A percentile compares a stretch with the other conserved stretches of the same genome.
Conservation (phyloP, 306 rosid genomes). For the Phaseolus lunatus region DNA sequence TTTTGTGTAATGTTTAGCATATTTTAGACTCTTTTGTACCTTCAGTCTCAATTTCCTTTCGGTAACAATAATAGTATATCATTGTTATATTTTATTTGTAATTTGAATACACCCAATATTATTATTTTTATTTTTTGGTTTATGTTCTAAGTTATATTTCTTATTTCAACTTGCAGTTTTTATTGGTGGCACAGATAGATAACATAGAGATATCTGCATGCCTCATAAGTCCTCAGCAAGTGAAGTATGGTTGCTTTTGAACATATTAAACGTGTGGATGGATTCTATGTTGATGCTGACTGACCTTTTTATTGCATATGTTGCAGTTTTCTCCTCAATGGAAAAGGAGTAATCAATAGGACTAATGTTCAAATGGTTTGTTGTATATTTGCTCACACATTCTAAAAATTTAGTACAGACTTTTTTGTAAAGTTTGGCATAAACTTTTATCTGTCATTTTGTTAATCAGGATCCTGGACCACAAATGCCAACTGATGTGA, state of each 20-base stretch:
- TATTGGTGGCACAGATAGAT: slow-evolving; percentile 84
- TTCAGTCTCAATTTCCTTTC: background rate
- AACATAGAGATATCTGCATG: slow-evolving; percentile 82
- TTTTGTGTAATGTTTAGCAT: slow-evolving; percentile 10
- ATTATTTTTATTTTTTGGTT: background rate
- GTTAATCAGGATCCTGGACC: slow-evolving; percentile 83
- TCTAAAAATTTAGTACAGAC: slow-evolving; percentile 31
- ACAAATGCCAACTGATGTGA: slow-evolving; percentile 82
- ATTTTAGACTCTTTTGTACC: slow-evolving; percentile 20
- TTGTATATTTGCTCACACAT: slow-evolving; percentile 31
- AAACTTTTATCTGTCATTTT: slow-evolving; percentile 35
- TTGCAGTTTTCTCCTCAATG: slow-evolving; percentile 89
- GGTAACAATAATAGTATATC: background rate
- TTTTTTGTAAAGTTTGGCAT: slow-evolving; percentile 41
- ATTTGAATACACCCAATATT: slow-evolving; percentile 22
- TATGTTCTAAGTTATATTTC: slow-evolving; percentile 4
- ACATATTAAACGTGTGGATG: slow-evolving; percentile 6
- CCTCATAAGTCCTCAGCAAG: slow-evolving; percentile 87
- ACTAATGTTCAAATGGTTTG: slow-evolving; percentile 68
- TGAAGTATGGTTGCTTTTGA: slow-evolving; percentile 63
- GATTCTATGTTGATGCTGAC: slow-evolving; percentile 47
- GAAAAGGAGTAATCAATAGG: slow-evolving; percentile 74
- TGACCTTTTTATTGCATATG: slow-evolving; percentile 26
- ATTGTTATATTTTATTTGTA: slow-evolving; percentile 23
- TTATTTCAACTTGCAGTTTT: slow-evolving; percentile 60